Evolutionary conservation across 495 filamentous ascomycete species (phyloP), one percentile per base, ranked within the genome.

Genomic region (Xylaria nigripes): DNA sequence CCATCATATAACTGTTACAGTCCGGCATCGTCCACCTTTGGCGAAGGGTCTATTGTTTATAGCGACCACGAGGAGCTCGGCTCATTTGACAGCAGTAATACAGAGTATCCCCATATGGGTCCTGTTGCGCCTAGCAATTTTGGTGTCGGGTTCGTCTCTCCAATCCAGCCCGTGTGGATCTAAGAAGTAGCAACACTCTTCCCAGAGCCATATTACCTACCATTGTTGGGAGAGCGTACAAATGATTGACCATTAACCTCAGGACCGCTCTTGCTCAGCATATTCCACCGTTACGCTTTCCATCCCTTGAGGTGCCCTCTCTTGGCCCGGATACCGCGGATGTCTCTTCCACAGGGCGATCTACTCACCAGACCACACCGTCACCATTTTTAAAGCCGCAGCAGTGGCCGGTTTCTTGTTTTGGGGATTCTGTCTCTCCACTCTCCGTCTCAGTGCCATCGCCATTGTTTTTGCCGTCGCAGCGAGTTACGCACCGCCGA

Each of bases 71-170:
- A 80, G 25, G 78, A 79, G 45, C 70, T 67, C 48, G 61, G 57
- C 48, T 57, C 66, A 30, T 77, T 62, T 49, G 71, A 74, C 56
- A 56, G 69, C 53, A 61, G 66, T 34, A 54, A 64, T 56, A 47
- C 55, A 68, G 64, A 57, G 58, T 70, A 62, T 61, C 68, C 67
- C 66, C 50, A 64, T 70, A 63, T 65, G 66, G 61, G 68, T 47
- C 60, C 60, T 53, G 52, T 63, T 55, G 68, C 68, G 60, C 59
- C 63, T 64, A 67, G 60, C 71, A 68, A 72, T 62, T 79, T 72
- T 71, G 71, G 73, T 70, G 70, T 72, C 66, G 76, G 75, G 73
- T 78, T 76, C 71, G 75, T 79, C 67, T 61, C 72, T 75, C 76
- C 75, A 70, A 68, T 72, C 69, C 74, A 76, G 69, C 64, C 71